Evolutionary conservation across 2,329 filamentous ascomycete species (phyloP).

Genomic region (Cladosporium sp.): DNA sequence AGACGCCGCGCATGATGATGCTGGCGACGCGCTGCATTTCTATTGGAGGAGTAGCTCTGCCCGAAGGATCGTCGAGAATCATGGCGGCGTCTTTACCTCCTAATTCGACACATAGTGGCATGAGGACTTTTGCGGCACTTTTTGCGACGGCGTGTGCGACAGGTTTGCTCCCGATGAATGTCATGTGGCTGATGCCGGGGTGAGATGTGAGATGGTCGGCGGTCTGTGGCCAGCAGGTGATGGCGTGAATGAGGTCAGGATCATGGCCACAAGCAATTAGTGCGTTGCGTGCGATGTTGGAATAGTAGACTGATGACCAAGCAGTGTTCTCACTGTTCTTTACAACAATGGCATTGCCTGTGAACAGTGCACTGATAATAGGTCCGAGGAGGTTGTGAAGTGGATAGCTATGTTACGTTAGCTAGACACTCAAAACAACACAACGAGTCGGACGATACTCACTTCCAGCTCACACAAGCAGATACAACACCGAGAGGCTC

Average conservation of each 20-base stretch:
- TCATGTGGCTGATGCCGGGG: constrained; percentile 77
- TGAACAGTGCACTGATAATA: constrained; percentile 82
- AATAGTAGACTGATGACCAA: constrained; percentile 84
- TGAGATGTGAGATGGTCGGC: constrained; percentile 82
- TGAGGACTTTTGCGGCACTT: constrained; percentile 80
- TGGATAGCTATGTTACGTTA: constrained; percentile 22
- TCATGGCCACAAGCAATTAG: constrained; percentile 78
- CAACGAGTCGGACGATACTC: no score
- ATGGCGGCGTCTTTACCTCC: constrained; percentile 94
- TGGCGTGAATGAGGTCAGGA: constrained; percentile 72
- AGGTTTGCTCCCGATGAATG: constrained; percentile 86
- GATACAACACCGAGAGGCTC: constrained; percentile 91
- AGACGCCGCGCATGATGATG: constrained; percentile 84
- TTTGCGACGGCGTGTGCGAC: constrained; percentile 85
- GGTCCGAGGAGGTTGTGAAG: constrained; percentile 95
- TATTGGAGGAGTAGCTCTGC: constrained; percentile 40
- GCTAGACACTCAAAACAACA: background rate
- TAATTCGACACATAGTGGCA: constrained; percentile 81
- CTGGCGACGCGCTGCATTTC: constrained; percentile 68
- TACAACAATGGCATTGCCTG: constrained; percentile 86
- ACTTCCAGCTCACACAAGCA: constrained; percentile 96
- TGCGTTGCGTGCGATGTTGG: constrained; percentile 70
- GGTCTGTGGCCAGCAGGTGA: constrained; percentile 82
- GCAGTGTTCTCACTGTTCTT: constrained; percentile 95
- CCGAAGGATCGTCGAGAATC: constrained; percentile 69